A percentile compares a stretch with the other conserved stretches of the same genome.
Evolutionary conservation across 2,329 filamentous ascomycete species (phyloP).

Genomic region (Epichloe sibirici): DNA sequence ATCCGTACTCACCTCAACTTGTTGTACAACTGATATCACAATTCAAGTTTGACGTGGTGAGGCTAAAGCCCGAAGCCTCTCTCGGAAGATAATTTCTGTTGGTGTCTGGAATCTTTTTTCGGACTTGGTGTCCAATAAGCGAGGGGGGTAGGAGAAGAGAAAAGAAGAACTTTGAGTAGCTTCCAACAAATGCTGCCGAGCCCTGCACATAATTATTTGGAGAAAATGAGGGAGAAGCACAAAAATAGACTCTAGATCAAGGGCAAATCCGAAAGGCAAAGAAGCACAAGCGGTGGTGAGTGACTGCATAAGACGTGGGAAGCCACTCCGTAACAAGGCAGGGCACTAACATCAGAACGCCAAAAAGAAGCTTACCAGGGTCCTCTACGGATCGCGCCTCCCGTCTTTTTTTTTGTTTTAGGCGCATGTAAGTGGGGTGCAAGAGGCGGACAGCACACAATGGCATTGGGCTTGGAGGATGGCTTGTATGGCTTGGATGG

Average conservation of each 20-base stretch:
- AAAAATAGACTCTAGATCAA: constrained; percentile 1
- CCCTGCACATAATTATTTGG: neutral
- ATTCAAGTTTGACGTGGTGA: neutral
- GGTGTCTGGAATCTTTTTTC: neutral
- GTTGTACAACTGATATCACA: neutral
- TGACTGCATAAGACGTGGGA: neutral
- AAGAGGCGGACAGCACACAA: neutral
- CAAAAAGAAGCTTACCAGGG: constrained; percentile 5
- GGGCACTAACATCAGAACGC: neutral
- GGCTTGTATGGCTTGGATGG: neutral
- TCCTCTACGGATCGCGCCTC: neutral
- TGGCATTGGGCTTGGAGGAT: neutral
- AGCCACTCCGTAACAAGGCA: constrained; percentile 2
- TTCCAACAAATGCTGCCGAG: neutral
- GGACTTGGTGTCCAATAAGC: neutral
- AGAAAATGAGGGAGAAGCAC: neutral
- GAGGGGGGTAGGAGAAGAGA: neutral
- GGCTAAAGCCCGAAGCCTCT: neutral
- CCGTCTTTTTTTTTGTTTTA: constrained; percentile 1
- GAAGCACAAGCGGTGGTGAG: neutral
- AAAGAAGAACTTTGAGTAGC: neutral
- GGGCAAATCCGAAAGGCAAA: neutral
- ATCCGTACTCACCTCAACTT: neutral
- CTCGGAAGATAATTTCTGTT: neutral
- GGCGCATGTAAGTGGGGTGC: constrained; percentile 4